Conservation (phyloP, 306 rosid species). For the Coriaria nepalensis region DNA sequence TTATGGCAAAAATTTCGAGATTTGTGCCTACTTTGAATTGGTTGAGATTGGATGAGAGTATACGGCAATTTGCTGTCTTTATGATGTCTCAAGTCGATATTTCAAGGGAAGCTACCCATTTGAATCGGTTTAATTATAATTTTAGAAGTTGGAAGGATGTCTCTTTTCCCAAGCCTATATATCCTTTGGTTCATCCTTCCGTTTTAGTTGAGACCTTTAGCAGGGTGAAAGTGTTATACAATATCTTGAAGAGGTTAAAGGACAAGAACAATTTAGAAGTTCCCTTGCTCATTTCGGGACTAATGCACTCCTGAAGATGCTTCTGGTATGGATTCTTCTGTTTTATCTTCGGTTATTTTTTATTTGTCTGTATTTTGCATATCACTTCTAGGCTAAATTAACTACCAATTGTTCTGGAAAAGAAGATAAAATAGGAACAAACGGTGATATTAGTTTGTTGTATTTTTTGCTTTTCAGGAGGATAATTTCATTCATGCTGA, state of each 20-base stretch:
- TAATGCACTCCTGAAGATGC: too few relatives aligned
- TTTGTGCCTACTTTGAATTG: slow-evolving; percentile 48
- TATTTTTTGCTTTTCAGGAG: slow-evolving; percentile 36
- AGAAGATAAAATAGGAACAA: too few relatives aligned
- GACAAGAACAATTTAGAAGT: too few relatives aligned
- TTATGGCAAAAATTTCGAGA: slow-evolving; percentile 33
- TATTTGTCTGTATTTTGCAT: too few relatives aligned
- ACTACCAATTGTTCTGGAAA: too few relatives aligned
- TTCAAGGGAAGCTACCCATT: slow-evolving; percentile 92
- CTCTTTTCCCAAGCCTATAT: slow-evolving; percentile 83
- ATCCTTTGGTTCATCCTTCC: slow-evolving; percentile 91
- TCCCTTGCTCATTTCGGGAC: too few relatives aligned
- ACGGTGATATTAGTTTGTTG: too few relatives aligned
- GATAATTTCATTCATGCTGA: slow-evolving; percentile 85
- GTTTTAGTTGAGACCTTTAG: slow-evolving; percentile 75
- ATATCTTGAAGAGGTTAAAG: too few relatives aligned
- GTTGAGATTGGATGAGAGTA: slow-evolving; percentile 65
- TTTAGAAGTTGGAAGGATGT: slow-evolving; percentile 80
- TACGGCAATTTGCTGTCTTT: slow-evolving; percentile 70
- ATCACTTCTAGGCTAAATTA: too few relatives aligned
- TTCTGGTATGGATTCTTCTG: too few relatives aligned
- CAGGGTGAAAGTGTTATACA: too few relatives aligned
- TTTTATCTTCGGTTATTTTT: too few relatives aligned
- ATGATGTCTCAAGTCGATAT: slow-evolving; percentile 98
- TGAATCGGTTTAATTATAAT: slow-evolving; percentile 78